Percentiles rank a stretch among this genome's conserved stretches.
Evolutionary conservation across 345 rosid species (phyloP).

Genomic region (Hibiscus mutabilis): DNA sequence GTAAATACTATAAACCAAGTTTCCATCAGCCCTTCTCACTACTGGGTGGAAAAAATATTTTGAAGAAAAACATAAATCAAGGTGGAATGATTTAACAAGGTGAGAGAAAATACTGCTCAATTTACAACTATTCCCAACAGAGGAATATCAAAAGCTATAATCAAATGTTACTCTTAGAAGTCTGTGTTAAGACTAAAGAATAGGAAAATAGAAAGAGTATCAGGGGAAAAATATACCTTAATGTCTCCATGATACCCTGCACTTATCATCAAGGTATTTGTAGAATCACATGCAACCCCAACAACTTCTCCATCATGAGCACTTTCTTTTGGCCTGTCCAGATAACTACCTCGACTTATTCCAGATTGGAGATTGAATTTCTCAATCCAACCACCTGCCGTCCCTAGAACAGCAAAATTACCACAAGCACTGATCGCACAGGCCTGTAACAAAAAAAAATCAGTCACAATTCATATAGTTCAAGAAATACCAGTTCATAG

Average conservation of each 20-base stretch:
- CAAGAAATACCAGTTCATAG: neutral
- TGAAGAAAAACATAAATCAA: neutral
- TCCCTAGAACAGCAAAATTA: conserved; percentile 88
- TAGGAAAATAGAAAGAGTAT: neutral
- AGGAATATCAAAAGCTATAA: neutral
- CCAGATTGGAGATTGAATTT: conserved; percentile 96
- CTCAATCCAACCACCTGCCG: conserved; percentile 92
- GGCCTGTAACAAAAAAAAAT: conserved; percentile 39
- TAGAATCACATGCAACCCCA: conserved; percentile 94
- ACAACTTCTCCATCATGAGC: conserved; percentile 79
- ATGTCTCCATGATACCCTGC: conserved; percentile 86
- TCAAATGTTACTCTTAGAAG: neutral
- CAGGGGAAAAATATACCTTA: conserved; percentile 36
- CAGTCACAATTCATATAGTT: neutral
- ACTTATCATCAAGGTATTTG: conserved; percentile 88
- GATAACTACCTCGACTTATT: conserved; percentile 76
- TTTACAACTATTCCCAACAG: neutral
- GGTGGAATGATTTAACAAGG: neutral
- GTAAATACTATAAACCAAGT: neutral
- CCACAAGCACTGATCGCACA: conserved; percentile 96
- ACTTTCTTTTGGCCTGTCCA: conserved; percentile 44
- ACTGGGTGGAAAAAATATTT: neutral
- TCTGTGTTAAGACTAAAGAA: neutral
- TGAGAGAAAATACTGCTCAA: neutral
- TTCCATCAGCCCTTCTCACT: neutral